Conservation (phyloP, 768 basidiomycete genomes). For the Boletus subparvulus region DNA sequence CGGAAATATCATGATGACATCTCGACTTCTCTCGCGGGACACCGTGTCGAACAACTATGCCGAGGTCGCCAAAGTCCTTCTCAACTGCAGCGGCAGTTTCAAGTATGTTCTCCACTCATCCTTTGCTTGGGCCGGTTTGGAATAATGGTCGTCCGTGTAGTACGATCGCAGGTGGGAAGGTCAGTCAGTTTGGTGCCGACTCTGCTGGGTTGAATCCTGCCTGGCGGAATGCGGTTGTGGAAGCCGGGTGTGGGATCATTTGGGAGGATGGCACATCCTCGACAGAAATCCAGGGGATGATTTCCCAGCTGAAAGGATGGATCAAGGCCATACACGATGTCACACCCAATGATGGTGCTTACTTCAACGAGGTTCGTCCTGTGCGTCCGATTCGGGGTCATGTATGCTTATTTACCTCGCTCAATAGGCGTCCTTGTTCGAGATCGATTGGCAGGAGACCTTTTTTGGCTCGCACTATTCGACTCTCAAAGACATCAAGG, state of each 20-base stretch:
- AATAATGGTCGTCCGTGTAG: slow-evolving; percentile 20
- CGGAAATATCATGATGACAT: not conserved
- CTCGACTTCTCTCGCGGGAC: slow-evolving; percentile 12
- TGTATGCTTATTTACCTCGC: not conserved
- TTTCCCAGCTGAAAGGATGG: slow-evolving; percentile 16
- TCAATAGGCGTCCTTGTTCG: slow-evolving; percentile 42
- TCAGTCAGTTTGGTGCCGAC: slow-evolving; percentile 36
- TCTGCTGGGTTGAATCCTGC: slow-evolving; percentile 47
- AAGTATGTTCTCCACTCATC: not conserved
- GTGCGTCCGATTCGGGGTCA: not conserved
- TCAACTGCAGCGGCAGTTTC: slow-evolving; percentile 4
- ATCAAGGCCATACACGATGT: not conserved
- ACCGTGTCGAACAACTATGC: slow-evolving; percentile 2
- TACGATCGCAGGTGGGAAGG: slow-evolving; percentile 44
- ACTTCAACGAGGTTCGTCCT: slow-evolving; percentile 21
- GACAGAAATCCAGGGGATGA: slow-evolving; percentile 11
- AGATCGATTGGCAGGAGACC: slow-evolving; percentile 37
- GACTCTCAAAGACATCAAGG: slow-evolving; percentile 41
- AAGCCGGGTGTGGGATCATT: slow-evolving; percentile 21
- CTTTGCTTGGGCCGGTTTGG: not conserved
- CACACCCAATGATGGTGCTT: too few species aligned
- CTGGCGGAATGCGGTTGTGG: slow-evolving; percentile 43
- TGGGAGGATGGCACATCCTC: slow-evolving; percentile 25
- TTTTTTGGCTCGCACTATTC: slow-evolving; percentile 49
- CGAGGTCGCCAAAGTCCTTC: slow-evolving; percentile 2